A percentile compares a stretch with the other conserved stretches of the same genome.
Conservation (phyloP, 306 rosid species). For the Cicer cuneatum region DNA sequence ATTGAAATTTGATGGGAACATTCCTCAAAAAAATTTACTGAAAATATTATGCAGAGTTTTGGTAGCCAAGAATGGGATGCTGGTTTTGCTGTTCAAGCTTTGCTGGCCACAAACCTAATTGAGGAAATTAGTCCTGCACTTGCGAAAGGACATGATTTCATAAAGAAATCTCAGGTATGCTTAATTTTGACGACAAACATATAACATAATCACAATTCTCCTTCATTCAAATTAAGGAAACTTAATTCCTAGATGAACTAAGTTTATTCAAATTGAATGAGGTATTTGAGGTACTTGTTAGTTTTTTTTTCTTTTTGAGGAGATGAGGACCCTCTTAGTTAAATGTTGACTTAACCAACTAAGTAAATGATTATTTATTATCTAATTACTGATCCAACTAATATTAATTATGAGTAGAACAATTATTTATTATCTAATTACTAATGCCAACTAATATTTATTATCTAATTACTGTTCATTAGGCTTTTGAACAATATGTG, state of each 20-base stretch:
- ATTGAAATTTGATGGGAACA: background rate
- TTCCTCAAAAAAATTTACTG: background rate
- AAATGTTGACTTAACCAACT: background rate
- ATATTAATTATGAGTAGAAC: background rate
- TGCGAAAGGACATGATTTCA: conserved; percentile 63
- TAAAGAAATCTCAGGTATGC: conserved; percentile 70
- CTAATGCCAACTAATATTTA: no score
- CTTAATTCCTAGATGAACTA: background rate
- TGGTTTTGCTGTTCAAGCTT: conserved; percentile 67
- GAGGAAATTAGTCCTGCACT: conserved; percentile 62
- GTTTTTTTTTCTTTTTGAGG: no score
- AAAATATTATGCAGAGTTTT: conserved; percentile 51
- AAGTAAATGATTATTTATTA: background rate
- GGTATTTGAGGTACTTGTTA: background rate
- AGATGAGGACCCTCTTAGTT: background rate
- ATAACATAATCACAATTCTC: background rate
- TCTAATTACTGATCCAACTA: background rate
- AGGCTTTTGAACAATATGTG: background rate
- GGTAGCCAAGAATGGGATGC: conserved; percentile 83
- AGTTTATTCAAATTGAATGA: background rate
- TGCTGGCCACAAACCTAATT: conserved; percentile 58
- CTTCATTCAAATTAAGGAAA: conserved; percentile 8
- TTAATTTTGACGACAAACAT: background rate
- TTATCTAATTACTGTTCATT: no score
- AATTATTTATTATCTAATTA: no score